Base-by-base conservation (phyloP, 768 basidiomycete genomes). In the Boletellus sp. region DNA sequence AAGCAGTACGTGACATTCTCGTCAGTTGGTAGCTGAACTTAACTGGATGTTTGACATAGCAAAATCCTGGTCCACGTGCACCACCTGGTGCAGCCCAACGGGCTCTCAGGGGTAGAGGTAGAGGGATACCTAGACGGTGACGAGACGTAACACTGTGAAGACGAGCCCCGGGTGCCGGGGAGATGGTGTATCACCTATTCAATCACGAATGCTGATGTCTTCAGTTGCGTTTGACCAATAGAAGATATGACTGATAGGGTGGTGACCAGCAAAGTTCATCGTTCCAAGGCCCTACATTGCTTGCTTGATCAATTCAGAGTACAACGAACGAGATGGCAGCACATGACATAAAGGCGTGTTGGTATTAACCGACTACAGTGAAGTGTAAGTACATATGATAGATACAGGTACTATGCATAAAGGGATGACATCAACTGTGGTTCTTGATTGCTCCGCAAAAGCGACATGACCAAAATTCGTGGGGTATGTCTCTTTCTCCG, bases 61-160 rank as follows among this genome's bases (percentile, higher is more conserved):
- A 77, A 71, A 83, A 84, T 59, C 64, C 90, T 22, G 94, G 94
- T n/a, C 94, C 94, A 17, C 83, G 77, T 59, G 90, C 90, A 37
- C 93, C 94, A 13, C 86, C 91, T n/a, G 94, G 93, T n/a, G 74
- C 90, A 9, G 90, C 91, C 12, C 85, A 89, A 63, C 78, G 89
- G 38, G 93, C 90, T 13, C 67, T 95, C 54, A 79, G 93, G 63
- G 92, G 92, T 38, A 77, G 94, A 55, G 94, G 94, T 23, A 79
- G 93, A 51, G 93, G 94, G 47, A 79, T 83, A 73, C 84, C 80
- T 42, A 74, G 87, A 57, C 83, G 89, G 72, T 90, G 46, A 65
- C 42, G 38, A 40, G 39, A 46, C 12, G 26, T 43, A 32, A 37
- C 47, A 33, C 42, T 44, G 33, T 58, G 55, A 54, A 56, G 51